Conservation (phyloP, 225 moss, liverwort and hornwort species). For the Straminergon stramineum region DNA sequence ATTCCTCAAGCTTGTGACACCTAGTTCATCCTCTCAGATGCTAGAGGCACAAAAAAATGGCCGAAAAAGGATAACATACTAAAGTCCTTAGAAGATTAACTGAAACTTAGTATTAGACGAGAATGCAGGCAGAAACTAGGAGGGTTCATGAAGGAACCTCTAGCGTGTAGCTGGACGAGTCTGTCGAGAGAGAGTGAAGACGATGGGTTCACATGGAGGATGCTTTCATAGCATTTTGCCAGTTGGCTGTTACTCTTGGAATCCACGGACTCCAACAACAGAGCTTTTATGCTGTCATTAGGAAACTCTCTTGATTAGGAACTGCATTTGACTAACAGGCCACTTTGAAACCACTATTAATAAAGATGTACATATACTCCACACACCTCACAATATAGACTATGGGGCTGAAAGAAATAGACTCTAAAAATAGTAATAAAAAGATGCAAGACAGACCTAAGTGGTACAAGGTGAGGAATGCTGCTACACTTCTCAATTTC, state of each 20-base stretch:
- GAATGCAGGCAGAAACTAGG: not conserved
- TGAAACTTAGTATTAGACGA: not conserved
- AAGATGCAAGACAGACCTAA: conserved; percentile 36
- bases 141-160: conserved; percentile 14
- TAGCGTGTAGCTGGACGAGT: conserved; percentile 51
- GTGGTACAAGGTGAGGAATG: conserved; percentile 46
- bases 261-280: conserved; percentile 69
- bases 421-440: not conserved
- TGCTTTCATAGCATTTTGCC: conserved; percentile 37
- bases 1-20: not conserved
- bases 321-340: not conserved
- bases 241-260: conserved; percentile 46
- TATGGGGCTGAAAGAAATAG: not conserved
- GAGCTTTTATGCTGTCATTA: conserved; percentile 64
- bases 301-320: not conserved
- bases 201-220: conserved; percentile 61
- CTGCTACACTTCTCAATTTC: conserved; percentile 71
- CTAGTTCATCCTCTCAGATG: not conserved
- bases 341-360: not conserved
- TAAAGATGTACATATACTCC: not conserved
- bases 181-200: conserved; percentile 48
- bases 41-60: not conserved
- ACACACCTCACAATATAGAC: not conserved
- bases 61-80: not conserved
- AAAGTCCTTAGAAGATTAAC: not conserved